A percentile compares a stretch with the other conserved stretches of the same genome.
phyloP scores from a whole-genome alignment of 257 asterid species.

The Lycium ferocissimum region DNA sequence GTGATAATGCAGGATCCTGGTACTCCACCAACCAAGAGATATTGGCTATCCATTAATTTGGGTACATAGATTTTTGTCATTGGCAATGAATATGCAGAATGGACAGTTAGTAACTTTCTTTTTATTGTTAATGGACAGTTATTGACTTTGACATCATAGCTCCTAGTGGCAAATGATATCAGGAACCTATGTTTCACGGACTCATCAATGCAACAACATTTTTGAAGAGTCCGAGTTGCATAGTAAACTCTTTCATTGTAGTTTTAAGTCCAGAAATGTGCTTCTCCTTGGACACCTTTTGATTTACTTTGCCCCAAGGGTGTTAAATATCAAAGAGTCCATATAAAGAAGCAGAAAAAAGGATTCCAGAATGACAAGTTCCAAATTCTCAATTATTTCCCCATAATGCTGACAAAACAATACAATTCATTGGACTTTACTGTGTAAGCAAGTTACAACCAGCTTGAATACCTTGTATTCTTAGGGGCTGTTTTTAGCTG shows the following conservation, averaged over 20 bases:
- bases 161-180: neutral
- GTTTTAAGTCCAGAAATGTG: neutral
- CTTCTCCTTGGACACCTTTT: neutral
- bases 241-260: neutral
- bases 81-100: slow-evolving; percentile 67
- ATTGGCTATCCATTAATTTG: slow-evolving; percentile 51
- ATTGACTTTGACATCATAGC: slow-evolving; percentile 58
- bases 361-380: neutral
- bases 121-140: slow-evolving; percentile 60
- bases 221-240: neutral
- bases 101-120: slow-evolving; percentile 56
- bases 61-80: slow-evolving; percentile 65
- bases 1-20: slow-evolving; percentile 65
- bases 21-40: slow-evolving; percentile 58
- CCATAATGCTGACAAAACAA: neutral
- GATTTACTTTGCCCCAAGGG: neutral
- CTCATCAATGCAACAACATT: neutral
- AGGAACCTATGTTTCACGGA: neutral
- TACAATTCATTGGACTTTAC: neutral
- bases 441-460: neutral
- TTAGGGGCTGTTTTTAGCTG: neutral
- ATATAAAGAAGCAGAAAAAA: neutral
- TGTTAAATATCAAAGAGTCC: neutral
- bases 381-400: neutral
- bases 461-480: neutral